Conservation (phyloP, 139 green algal genomes). For the Gonium pectorale region DNA sequence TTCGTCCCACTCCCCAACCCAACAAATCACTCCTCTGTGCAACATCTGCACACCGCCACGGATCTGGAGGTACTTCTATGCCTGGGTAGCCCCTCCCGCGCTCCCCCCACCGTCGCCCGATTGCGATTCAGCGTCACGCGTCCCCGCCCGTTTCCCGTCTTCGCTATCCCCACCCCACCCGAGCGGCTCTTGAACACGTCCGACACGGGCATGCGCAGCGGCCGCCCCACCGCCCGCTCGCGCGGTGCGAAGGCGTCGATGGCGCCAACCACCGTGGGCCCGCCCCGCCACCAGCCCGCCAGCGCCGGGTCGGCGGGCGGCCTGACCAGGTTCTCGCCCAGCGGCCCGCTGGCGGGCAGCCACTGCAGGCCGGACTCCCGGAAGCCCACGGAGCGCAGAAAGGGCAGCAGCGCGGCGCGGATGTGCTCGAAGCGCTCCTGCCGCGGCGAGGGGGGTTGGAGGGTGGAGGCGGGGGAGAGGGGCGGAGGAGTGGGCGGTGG, state of each 20-base stretch:
- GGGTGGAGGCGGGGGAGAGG: not conserved
- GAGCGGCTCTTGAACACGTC: conserved; percentile 72
- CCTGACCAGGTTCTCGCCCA: conserved; percentile 86
- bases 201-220: conserved; percentile 80
- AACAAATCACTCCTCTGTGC: no score
- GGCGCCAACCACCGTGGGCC: conserved; percentile 68
- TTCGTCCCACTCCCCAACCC: no score
- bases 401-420: conserved; percentile 78
- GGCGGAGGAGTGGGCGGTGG: no score
- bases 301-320: conserved; percentile 66
- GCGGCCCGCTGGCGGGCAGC: conserved; percentile 85
- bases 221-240: conserved; percentile 55
- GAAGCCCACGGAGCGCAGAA: conserved; percentile 87
- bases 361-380: conserved; percentile 74
- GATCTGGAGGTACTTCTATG: no score
- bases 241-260: conserved; percentile 84
- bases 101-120: no score
- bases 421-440: conserved; percentile 87
- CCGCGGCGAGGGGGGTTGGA: not conserved
- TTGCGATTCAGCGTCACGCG: no score
- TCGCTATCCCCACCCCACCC: not conserved
- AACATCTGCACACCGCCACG: no score
- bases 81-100: no score
- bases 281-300: conserved; percentile 64
- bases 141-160: not conserved